phyloP scores from a whole-genome alignment of 495 filamentous ascomycete genomes.

The Xylaria acuta region DNA sequence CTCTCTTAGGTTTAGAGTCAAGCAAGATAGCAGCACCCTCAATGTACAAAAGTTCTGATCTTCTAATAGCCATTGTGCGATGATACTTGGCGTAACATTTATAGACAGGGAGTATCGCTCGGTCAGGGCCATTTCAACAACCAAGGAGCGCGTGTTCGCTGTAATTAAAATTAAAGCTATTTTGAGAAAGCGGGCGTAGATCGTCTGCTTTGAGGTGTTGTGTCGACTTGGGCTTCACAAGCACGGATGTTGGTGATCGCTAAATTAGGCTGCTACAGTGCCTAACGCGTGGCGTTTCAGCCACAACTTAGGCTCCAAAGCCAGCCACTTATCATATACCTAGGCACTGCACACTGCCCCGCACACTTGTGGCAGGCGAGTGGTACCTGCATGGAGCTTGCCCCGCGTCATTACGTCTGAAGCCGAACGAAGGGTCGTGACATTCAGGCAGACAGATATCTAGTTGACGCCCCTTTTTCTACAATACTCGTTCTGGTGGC shows the following conservation, averaged over 20 bases:
- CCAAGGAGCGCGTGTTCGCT: neutral
- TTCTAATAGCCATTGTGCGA: neutral
- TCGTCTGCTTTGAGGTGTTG: too few relatives aligned
- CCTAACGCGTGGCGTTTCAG: conserved; percentile 32
- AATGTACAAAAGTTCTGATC: neutral
- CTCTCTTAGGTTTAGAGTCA: neutral
- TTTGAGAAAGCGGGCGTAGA: neutral
- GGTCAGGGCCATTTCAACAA: neutral
- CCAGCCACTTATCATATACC: neutral
- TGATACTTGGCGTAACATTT: neutral
- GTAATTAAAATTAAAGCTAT: neutral
- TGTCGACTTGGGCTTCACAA: too few relatives aligned
- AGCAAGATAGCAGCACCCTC: conserved; percentile 7
- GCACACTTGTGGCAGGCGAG: neutral
- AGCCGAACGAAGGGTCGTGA: neutral
- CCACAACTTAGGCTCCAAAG: conserved; percentile 24
- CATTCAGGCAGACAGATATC: conserved; percentile 12
- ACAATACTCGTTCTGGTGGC: neutral
- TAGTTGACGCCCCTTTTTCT: neutral
- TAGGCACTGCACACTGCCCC: conserved; percentile 27
- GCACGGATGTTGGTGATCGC: neutral
- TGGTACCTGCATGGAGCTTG: conserved; percentile 33
- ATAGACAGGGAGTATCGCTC: neutral
- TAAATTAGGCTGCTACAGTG: neutral
- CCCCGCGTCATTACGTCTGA: conserved; percentile 25